Evolutionary conservation across 169 alveolate species (phyloP).

Genomic region (Perkinsus olseni): DNA sequence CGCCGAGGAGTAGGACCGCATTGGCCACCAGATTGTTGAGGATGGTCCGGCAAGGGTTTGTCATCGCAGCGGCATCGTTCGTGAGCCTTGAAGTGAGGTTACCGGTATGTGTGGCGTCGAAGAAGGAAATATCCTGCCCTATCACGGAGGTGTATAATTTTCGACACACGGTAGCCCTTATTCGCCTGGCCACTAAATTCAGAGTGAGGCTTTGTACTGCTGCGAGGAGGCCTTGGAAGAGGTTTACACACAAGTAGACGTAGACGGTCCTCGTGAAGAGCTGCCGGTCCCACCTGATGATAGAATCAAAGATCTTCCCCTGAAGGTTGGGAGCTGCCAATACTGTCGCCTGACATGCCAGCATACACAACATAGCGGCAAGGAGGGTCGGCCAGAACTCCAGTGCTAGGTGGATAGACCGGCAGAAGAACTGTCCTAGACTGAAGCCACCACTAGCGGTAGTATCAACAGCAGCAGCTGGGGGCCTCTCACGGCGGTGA

Average conservation of each 20-base stretch:
- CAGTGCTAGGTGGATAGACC: not conserved
- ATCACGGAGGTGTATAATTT: not conserved
- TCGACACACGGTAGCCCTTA: not conserved
- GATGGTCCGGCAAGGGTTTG: slow-evolving; percentile 13
- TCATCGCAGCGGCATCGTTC: slow-evolving; percentile 22
- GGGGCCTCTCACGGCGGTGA: slow-evolving; percentile 1
- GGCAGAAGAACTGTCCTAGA: not conserved
- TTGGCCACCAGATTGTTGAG: slow-evolving; percentile 30
- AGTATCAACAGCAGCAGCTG: not conserved
- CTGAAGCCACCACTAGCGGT: not conserved
- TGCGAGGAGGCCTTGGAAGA: not conserved
- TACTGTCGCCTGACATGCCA: not conserved
- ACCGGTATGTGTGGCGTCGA: slow-evolving; percentile 35
- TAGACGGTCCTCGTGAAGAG: not conserved
- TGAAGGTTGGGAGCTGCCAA: slow-evolving; percentile 13
- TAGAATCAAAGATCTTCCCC: slow-evolving; percentile 8
- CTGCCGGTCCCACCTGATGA: not conserved
- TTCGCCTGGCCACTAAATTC: not conserved
- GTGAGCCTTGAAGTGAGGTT: slow-evolving; percentile 31
- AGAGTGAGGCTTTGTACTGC: not conserved
- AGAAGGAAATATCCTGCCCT: slow-evolving; percentile 21
- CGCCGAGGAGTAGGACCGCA: slow-evolving; percentile 23
- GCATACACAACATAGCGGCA: not conserved
- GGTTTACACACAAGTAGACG: not conserved
- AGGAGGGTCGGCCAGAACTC: slow-evolving; percentile 7